Base-by-base conservation (phyloP, 2,329 filamentous ascomycete genomes). In the Hymenoscyphus fraxineus region DNA sequence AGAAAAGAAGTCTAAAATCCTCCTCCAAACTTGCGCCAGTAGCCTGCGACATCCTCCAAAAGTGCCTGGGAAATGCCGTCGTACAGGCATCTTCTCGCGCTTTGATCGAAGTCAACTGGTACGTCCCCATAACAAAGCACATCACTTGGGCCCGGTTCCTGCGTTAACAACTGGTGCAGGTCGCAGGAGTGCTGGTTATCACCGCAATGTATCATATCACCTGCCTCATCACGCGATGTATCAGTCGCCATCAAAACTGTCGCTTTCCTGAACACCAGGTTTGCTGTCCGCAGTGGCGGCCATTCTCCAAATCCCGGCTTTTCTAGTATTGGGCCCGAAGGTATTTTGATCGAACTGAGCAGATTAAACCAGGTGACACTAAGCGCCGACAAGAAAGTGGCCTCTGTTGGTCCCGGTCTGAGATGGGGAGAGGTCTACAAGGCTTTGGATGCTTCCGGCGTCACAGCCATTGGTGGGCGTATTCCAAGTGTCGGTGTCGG, bases 291-390 rank as follows among this genome's bases (percentile, higher is more conserved):
- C n/a, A 66, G 65, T 40, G 66, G 66, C 54, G 66, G 67, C 10
- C 66, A 69, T 54, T 61, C 64, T 9, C 57, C 64, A 13, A 62
- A 60, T 32, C 77, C 81, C n/a, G 80, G 80, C 65, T 81, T 80
- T 55, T 78, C 83, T 2, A 85, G 79, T 66, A 79, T 82, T 58
- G 73, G 78, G 13, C 79, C 44, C 15, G 27, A 76, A 1, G 82
- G 82, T 0, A 76, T 82, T 2, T 69, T 82, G 12, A 79, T 86
- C 66, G 81, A 81, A 6, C 77, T 82, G 9, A 76, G 73, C 35
- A 65, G 62, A 7, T 39, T 70, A 9, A 67, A 64, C 16, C 19
- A 65, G 32, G 62, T 72, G n/a, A 65, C 77, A 1, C 60, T 67
- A n/a, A 68, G 70, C 16, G 59, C 67, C 1, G 71, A 75, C 22